A percentile compares a stretch with the other conserved stretches of the same genome.
Evolutionary conservation across 108 stramenopile genomes (phyloP).

Genomic region (Skeletonema potamos): DNA sequence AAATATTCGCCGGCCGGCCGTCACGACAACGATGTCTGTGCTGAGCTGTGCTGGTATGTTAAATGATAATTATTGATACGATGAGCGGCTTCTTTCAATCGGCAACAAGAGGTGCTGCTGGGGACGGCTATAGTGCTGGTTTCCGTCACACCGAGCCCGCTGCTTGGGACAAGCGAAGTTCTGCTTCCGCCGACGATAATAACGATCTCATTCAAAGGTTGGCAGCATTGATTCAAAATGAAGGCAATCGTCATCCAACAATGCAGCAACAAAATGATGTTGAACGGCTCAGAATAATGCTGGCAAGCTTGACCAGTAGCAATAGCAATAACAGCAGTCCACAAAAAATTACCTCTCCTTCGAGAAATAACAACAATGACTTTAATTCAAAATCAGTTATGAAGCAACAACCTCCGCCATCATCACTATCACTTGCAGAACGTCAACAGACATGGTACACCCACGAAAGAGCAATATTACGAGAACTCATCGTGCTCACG

Average conservation of each 20-base stretch:
- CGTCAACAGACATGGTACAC: constrained; percentile 10
- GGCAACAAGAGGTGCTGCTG: not conserved
- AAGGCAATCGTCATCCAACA: not conserved
- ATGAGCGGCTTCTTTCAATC: constrained; percentile 19
- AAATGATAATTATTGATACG: not conserved
- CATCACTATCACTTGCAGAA: not conserved
- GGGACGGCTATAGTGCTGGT: not conserved
- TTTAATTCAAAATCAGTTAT: not conserved
- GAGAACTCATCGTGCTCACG: constrained; percentile 37
- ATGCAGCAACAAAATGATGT: not conserved
- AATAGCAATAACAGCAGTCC: not conserved
- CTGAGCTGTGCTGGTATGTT: too few species aligned
- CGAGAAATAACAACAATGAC: not conserved
- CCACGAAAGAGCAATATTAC: constrained; percentile 25
- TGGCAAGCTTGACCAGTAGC: constrained; percentile 13
- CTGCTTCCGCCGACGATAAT: not conserved
- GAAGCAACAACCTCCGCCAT: not conserved
- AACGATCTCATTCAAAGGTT: constrained; percentile 4
- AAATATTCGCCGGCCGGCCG: too few species aligned
- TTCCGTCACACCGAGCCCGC: not conserved
- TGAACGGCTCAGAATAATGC: constrained; percentile 2
- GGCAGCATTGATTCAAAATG: not conserved
- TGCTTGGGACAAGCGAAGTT: not conserved
- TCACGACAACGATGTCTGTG: too few species aligned
- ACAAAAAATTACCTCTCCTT: not conserved